These are phyloP conservation scores for Neopestalotiopsis sp. DNA, from an alignment of 2,329 filamentous ascomycete genomes.

Conservation along the genomic window DNA sequence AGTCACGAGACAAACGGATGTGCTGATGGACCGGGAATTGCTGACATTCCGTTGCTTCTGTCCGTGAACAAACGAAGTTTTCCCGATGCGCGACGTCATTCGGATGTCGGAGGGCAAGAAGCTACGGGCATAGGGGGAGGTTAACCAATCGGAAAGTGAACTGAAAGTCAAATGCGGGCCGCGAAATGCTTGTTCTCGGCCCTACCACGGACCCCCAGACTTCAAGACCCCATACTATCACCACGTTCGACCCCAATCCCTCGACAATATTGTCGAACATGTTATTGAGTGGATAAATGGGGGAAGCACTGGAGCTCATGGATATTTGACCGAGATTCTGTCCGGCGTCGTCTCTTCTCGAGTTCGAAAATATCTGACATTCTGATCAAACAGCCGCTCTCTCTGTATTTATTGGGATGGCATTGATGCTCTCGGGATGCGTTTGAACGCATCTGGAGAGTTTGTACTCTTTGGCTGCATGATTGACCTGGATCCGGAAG, in stretches of 20 bases:
- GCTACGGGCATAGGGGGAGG: background rate
- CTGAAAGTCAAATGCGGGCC: background rate
- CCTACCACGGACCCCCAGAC: slow-evolving; percentile 1
- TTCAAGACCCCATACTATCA: background rate
- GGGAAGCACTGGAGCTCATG: background rate
- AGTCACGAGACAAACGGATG: background rate
- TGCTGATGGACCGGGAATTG: background rate
- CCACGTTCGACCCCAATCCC: background rate
- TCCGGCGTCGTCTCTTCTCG: background rate
- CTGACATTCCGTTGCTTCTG: background rate
- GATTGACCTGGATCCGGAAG: background rate
- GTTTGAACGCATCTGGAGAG: too few species aligned
- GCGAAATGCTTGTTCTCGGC: background rate
- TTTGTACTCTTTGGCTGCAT: too few species aligned
- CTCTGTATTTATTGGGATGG: background rate
- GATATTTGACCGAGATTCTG: slow-evolving; percentile 1
- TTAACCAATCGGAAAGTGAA: background rate
- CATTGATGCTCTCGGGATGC: too few species aligned
- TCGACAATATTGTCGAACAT: background rate
- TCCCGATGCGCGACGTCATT: background rate
- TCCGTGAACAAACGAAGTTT: background rate
- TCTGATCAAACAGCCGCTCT: background rate
- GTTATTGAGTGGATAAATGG: background rate
- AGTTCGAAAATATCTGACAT: background rate
- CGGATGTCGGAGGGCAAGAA: background rate